These are phyloP conservation scores for Termitomyces sp. DNA, from an alignment of 768 basidiomycete genomes.

Conservation along the genomic window DNA sequence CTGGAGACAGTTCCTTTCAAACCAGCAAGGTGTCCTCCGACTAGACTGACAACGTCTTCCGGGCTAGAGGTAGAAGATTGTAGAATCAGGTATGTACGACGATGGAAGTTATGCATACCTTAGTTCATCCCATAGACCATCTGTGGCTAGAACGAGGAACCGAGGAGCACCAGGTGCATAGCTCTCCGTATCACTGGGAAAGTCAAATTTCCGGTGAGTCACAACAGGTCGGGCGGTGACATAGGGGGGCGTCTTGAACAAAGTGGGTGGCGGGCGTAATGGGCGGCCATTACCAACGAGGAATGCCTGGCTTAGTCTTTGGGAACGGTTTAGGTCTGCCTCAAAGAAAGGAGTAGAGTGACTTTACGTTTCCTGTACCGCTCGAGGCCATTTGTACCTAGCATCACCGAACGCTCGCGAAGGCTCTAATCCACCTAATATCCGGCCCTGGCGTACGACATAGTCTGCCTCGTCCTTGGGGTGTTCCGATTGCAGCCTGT, in stretches of 20 bases:
- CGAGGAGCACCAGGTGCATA: slow-evolving; percentile 38
- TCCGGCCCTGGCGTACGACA: slow-evolving; percentile 78
- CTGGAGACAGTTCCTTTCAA: slow-evolving; percentile 65
- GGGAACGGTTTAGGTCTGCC: slow-evolving; percentile 4
- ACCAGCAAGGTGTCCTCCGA: slow-evolving; percentile 78
- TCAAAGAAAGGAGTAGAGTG: slow-evolving; percentile 2
- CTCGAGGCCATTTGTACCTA: slow-evolving; percentile 82
- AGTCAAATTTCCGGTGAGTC: slow-evolving; percentile 68
- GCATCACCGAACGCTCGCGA: slow-evolving; percentile 87
- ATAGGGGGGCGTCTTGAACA: slow-evolving; percentile 89
- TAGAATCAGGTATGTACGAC: neutral
- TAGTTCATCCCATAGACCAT: slow-evolving; percentile 75
- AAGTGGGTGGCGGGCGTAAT: slow-evolving; percentile 56
- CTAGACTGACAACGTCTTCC: slow-evolving; percentile 83
- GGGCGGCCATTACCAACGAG: slow-evolving; percentile 58
- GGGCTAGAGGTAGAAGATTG: slow-evolving; percentile 43
- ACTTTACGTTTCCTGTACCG: slow-evolving; percentile 68
- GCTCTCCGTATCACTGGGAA: slow-evolving; percentile 36
- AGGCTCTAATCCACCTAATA: slow-evolving; percentile 88
- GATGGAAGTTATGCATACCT: slow-evolving; percentile 30
- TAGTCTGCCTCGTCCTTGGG: slow-evolving; percentile 69
- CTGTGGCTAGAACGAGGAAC: slow-evolving; percentile 89
- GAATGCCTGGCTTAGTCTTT: slow-evolving; percentile 60
- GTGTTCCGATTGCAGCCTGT: slow-evolving; percentile 79
- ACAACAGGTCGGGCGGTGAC: slow-evolving; percentile 84